Evolutionary conservation across 2,329 filamentous ascomycete genomes (phyloP), one percentile per base, ranked within the genome.

Genomic region (Trichophyton equinum): DNA sequence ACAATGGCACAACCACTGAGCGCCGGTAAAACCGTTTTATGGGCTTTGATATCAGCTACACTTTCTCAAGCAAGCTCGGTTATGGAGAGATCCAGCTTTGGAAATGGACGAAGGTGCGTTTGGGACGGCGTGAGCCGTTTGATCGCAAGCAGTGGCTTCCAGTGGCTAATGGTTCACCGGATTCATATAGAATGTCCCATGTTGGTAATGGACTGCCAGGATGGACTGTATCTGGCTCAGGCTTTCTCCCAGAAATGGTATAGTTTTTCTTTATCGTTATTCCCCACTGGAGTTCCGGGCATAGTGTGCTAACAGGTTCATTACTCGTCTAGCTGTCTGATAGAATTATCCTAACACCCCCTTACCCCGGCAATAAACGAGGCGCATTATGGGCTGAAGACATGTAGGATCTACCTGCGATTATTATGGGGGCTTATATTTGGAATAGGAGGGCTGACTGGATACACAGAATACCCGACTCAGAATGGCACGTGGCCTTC

Each of bases 261-360:
- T 65, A 73, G 68, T 11, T 3, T 6, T 27, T 30, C 11, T 15
- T 22, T 27, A 5, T 27, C n/a, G 9, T 9, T 13, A 30, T 2
- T n/a, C 18, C 1, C 9, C 0, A 8, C 8, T 3, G 9, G 44
- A 9, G 4, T 44, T 44, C n/a, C 6, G 15, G 15, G 5, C n/a
- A 44, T 3, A n/a, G 15, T n/a, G 3, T 13, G 36, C 44, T 33
- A 44, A 51, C 57, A 18, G 27, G n/a, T 22, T 13, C 49, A 27
- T 55, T 58, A 40, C 25, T 20, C 57, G 57, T 30, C 15, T 15
- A 77, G 75, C 83, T 96, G 62, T 95, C 91, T 66, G 92, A 97
- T 79, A 90, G 91, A 72, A 72, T 97, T 62, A 88, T 99, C 71
- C 82, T 99, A 61, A 99, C 94, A 1, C 92, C 94, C 9, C 86